Evolutionary conservation across 2,329 filamentous ascomycete species (phyloP).

Genomic region (Fusarium dlaminii): DNA sequence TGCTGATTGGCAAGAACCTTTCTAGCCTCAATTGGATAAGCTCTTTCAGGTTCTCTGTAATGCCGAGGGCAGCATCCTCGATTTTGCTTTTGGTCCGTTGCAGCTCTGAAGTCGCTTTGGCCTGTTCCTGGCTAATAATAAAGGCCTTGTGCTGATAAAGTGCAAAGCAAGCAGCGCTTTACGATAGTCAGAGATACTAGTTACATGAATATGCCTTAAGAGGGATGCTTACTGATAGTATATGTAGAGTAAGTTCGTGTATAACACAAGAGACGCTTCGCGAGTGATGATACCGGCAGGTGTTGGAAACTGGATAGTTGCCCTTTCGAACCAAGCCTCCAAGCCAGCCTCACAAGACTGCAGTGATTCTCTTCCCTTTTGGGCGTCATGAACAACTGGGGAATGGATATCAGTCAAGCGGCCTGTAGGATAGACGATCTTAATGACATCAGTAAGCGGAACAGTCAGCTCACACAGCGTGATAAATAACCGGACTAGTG

Average conservation of each 20-base stretch:
- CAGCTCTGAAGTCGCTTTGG: neutral
- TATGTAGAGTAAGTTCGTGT: neutral
- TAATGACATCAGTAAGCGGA: slow-evolving; percentile 22
- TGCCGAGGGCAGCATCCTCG: slow-evolving; percentile 1
- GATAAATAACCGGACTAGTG: slow-evolving; percentile 14
- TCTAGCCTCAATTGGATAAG: slow-evolving; percentile 15
- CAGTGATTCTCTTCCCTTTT: neutral
- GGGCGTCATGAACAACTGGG: neutral
- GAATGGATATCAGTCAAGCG: neutral
- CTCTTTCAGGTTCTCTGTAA: slow-evolving; percentile 23
- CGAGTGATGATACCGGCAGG: neutral
- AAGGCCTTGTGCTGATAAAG: slow-evolving; percentile 22
- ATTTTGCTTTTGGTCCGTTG: neutral
- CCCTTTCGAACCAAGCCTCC: neutral
- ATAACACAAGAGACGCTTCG: neutral
- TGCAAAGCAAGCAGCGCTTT: slow-evolving; percentile 19
- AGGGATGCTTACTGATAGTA: slow-evolving; percentile 1
- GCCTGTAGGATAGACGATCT: slow-evolving; percentile 9
- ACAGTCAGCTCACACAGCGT: slow-evolving; percentile 21
- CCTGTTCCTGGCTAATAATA: neutral
- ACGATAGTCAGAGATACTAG: neutral
- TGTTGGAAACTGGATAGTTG: neutral
- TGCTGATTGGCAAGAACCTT: slow-evolving; percentile 22
- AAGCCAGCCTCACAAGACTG: neutral
- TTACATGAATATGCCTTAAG: fast-evolving